These are phyloP conservation scores for Calonectria honghensis DNA, from an alignment of 2,329 filamentous ascomycete species.

Conservation along the genomic window DNA sequence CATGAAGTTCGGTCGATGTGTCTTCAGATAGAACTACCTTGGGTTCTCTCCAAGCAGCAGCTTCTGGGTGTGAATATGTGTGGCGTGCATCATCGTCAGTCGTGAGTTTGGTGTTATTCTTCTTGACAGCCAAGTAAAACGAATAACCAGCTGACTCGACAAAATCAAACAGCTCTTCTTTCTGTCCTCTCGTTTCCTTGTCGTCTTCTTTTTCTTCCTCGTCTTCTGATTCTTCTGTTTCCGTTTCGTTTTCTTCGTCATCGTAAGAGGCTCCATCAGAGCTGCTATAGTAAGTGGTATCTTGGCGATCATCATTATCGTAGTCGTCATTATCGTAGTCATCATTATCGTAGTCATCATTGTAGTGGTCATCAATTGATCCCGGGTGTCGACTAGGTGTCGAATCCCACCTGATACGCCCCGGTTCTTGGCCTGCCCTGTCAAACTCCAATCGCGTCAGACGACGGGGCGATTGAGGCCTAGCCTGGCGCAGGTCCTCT, in stretches of 20 bases:
- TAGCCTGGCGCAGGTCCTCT: neutral
- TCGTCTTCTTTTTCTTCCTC: neutral
- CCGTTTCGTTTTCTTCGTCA: neutral
- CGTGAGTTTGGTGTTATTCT: neutral
- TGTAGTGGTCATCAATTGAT: neutral
- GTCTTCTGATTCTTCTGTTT: neutral
- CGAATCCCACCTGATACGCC: neutral
- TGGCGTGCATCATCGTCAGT: neutral
- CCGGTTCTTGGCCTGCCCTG: neutral
- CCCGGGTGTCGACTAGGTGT: neutral
- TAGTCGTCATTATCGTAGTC: neutral
- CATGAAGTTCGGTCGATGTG: slow-evolving; percentile 1
- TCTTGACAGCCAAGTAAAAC: neutral
- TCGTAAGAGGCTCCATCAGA: neutral
- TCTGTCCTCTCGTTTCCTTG: neutral
- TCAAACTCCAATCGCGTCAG: neutral
- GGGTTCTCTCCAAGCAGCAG: slow-evolving; percentile 17
- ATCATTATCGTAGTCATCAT: neutral
- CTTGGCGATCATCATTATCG: neutral
- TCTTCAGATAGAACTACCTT: neutral
- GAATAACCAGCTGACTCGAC: neutral
- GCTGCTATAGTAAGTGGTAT: neutral
- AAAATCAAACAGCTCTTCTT: neutral
- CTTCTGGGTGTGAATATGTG: neutral
- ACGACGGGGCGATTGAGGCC: neutral